Conservation (phyloP, 2,329 filamentous ascomycete genomes). For the Cadophora malorum region DNA sequence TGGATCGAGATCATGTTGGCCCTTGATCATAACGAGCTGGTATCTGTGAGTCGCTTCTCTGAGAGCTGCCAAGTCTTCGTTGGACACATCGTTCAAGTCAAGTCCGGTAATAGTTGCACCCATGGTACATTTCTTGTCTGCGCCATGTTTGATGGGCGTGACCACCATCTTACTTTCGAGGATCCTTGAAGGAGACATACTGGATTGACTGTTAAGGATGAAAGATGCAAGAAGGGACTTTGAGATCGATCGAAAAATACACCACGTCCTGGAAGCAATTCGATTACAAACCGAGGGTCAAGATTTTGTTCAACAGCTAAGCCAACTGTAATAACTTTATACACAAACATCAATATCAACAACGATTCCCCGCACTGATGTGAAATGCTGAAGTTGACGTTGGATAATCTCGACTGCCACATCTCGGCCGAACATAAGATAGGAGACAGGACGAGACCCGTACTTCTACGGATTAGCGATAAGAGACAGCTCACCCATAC, state of each 20-base stretch:
- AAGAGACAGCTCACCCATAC: background rate
- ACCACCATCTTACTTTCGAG: slow-evolving; percentile 26
- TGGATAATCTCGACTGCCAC: background rate
- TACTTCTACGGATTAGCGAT: slow-evolving; percentile 3
- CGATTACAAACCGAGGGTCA: background rate
- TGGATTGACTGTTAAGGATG: background rate
- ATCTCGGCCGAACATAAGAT: slow-evolving; percentile 21
- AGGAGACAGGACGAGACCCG: background rate
- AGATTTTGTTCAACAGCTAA: background rate
- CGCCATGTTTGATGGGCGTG: slow-evolving; percentile 33
- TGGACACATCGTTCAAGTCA: slow-evolving; percentile 49
- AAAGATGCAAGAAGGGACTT: background rate
- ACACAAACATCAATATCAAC: background rate
- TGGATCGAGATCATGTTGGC: slow-evolving; percentile 50
- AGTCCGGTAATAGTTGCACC: slow-evolving; percentile 48
- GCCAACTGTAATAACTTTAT: background rate
- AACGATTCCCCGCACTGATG: background rate
- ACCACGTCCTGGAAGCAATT: background rate
- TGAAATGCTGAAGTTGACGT: slow-evolving; percentile 16
- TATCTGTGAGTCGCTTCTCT: slow-evolving; percentile 51
- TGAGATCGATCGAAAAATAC: background rate
- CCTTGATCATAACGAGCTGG: slow-evolving; percentile 52
- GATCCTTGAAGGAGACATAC: slow-evolving; percentile 35
- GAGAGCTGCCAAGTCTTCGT: slow-evolving; percentile 48
- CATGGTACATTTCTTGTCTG: slow-evolving; percentile 43